Evolutionary conservation across 495 filamentous ascomycete genomes (phyloP), one percentile per base, ranked within the genome.

Genomic region (Trichoderma gamsii): DNA sequence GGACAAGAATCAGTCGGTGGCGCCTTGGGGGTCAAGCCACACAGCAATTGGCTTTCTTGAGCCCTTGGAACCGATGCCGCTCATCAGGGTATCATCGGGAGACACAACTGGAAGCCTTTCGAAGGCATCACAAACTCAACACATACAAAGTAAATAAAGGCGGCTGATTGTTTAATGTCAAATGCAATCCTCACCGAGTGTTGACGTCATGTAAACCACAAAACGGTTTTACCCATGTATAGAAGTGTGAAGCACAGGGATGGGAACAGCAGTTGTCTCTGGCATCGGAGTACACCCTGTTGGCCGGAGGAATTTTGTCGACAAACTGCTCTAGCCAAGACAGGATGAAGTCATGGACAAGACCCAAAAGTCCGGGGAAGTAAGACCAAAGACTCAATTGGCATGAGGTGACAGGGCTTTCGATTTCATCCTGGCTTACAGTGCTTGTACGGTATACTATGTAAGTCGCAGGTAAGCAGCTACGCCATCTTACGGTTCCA

Each of bases 361-460:
- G 25, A 61, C 8, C 27, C 9, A 23, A 61, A 61, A 61, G 23
- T 29, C 56, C 15, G 25, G 56, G 56, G 27, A 27, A 61, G 56
- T 61, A 23, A 61, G 56, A 27, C 12, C 8, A 23, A 21, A 61
- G 8, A 61, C 13, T 11, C 13, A 49, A n/a, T n/a, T 49, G n/a
- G 13, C n/a, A 15, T 16, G 44, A 16, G 11, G 23, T 25, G 56
- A 25, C 8, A 32, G 12, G 56, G 56, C 8, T 15, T 13, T 21
- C 11, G 2, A 25, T 29, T 61, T 32, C 49, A 23, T 46, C n/a
- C 51, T n/a, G 51, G 51, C 51, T 38, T 56, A 56, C 51, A 56
- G 51, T 56, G 51, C 51, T 11, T n/a, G 51, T 56, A 56, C 51
- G 16, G 56, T 61, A n/a, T n/a, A n/a, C n/a, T n/a, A n/a, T n/a